phyloP scores from a whole-genome alignment of 768 basidiomycete species.

The Pisolithus tinctorius region DNA sequence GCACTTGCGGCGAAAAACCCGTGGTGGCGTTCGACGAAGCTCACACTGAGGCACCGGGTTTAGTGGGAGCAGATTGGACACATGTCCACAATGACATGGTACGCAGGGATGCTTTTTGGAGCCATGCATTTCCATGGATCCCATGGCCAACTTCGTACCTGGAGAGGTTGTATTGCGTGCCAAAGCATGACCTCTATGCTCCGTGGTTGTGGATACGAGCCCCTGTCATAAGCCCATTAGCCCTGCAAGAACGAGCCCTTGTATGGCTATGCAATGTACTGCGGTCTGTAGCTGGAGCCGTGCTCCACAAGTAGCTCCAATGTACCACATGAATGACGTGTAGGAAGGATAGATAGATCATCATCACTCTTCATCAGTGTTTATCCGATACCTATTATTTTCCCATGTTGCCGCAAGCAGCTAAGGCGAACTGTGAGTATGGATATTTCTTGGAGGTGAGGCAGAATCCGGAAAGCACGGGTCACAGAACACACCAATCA shows the following conservation, averaged over 20 bases:
- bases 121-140: background rate
- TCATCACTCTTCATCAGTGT: too few species aligned
- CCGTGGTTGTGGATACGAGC: background rate
- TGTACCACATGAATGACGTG: too few species aligned
- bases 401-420: too few species aligned
- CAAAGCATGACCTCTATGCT: too few species aligned
- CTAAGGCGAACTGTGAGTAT: too few species aligned
- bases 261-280: too few species aligned
- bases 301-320: slow-evolving; percentile 31
- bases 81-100: slow-evolving; percentile 49
- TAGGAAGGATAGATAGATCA: too few species aligned
- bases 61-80: slow-evolving; percentile 59
- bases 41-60: slow-evolving; percentile 55
- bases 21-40: slow-evolving; percentile 62
- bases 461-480: too few species aligned
- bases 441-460: too few species aligned
- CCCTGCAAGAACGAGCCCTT: background rate
- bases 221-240: background rate
- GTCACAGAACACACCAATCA: too few species aligned
- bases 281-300: slow-evolving; percentile 5
- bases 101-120: background rate
- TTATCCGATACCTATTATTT: too few species aligned
- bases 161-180: slow-evolving; percentile 32
- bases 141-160: slow-evolving; percentile 35
- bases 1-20: slow-evolving; percentile 55